phyloP scores from a whole-genome alignment of 2,329 filamentous ascomycete species.

The Fusarium austroafricanum region DNA sequence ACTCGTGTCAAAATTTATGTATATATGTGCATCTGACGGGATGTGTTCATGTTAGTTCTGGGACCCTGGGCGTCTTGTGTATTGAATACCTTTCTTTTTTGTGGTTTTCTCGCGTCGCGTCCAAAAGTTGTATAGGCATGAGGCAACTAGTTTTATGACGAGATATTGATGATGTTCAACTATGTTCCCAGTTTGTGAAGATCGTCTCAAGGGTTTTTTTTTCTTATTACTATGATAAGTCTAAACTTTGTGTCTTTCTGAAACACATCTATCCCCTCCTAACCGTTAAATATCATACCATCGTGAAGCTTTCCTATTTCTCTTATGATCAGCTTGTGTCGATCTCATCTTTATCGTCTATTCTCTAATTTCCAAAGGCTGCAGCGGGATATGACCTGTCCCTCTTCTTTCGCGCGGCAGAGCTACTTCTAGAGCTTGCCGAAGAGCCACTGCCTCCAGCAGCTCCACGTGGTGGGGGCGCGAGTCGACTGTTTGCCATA shows the following conservation, averaged over 20 bases:
- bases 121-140: conserved; percentile 33
- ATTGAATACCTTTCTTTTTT: conserved; percentile 2
- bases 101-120: conserved; percentile 3
- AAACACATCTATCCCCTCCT: conserved; percentile 4
- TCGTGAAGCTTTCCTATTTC: conserved; percentile 23
- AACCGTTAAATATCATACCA: conserved; percentile 23
- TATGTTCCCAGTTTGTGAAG: background rate
- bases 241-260: conserved; percentile 2
- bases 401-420: conserved; percentile 65
- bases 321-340: background rate
- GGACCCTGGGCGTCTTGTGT: conserved; percentile 32
- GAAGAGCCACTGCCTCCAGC: conserved; percentile 52
- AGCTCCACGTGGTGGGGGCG: conserved; percentile 45
- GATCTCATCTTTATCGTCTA: background rate
- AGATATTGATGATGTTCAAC: conserved; percentile 13
- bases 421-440: conserved; percentile 68
- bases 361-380: conserved; percentile 63
- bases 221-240: conserved; percentile 15
- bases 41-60: conserved; percentile 25
- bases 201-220: background rate
- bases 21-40: conserved; percentile 28
- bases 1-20: conserved; percentile 24
- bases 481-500: conserved; percentile 59
- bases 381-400: conserved; percentile 72
- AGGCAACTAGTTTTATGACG: conserved; percentile 17